Base-by-base conservation (phyloP, 1,139 yeast genomes). In the Pichia sp. region DNA sequence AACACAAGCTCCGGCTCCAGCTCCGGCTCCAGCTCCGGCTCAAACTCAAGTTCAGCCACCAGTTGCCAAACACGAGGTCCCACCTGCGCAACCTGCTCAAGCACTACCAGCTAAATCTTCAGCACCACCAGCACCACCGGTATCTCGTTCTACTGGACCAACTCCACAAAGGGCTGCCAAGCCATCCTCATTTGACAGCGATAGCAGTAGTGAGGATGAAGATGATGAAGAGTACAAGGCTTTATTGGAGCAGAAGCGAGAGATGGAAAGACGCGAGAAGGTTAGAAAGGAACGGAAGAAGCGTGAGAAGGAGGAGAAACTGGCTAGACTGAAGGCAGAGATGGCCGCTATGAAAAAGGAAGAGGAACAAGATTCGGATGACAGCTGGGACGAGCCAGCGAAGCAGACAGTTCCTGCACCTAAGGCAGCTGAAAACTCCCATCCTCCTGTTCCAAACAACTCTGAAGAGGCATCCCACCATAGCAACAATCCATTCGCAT, bases 251-350 rank as follows among this genome's bases (percentile, higher is more conserved):
- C 64, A 69, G 56, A 68, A 66, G 57, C 67, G 65, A 29, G 67
- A 75, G 57, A 66, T 78, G 71, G 83, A 80, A 62, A 74, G 73
- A 5, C 73, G 74, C 50, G 81, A 78, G 55, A 65, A 65, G 45
- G 81, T 79, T 60, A 73, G 79, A 59, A 79, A 76, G 57, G 71
- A 72, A 57, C 77, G 72, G 67, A 79, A 73, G 62, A 76, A 75
- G 60, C 74, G 73, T 51, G 82, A 77, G 34, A 81, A 80, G 62
- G 88, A 83, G 58, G 85, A 78, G 43, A 75, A 84, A 51, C 70
- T 84, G 59, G 88, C 87, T 1, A 78, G 77, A 55, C 71, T 85
- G 57, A 78, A 75, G 64, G 80, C 77, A 58, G 87, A 88, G 70
- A 81, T 84, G 85, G 85, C 81, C 58, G 83, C 72, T n/a, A 60